phyloP scores from a whole-genome alignment of 805 yeast genomes.

The Saccharomycopsis fermentans region DNA sequence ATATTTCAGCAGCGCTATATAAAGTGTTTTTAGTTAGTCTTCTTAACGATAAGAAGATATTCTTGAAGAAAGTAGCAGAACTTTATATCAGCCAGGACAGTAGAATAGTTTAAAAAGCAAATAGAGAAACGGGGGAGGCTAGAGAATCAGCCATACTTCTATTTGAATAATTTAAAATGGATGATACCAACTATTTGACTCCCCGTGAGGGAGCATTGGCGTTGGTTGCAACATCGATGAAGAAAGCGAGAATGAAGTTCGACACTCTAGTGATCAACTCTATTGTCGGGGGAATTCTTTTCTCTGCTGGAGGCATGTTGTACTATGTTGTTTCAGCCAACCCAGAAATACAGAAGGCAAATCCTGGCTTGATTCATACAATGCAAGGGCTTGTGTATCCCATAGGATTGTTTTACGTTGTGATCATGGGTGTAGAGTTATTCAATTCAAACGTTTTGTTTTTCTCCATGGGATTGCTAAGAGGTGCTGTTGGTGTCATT shows the following conservation, averaged over 20 bases:
- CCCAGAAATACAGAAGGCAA: constrained; percentile 30
- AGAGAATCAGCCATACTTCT: too few relatives aligned
- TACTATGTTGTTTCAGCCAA: constrained; percentile 45
- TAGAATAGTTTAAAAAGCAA: too few relatives aligned
- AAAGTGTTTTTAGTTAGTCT: too few relatives aligned
- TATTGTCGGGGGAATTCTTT: constrained; percentile 58
- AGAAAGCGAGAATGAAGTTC: constrained; percentile 57
- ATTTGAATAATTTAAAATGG: constrained; percentile 22
- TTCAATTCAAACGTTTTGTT: constrained; percentile 67
- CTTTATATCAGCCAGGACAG: too few relatives aligned
- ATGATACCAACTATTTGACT: constrained; percentile 50
- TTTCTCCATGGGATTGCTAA: constrained; percentile 54
- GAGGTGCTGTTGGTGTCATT: constrained; percentile 59
- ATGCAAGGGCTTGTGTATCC: constrained; percentile 57
- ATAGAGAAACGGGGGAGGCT: too few relatives aligned
- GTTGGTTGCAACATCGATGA: constrained; percentile 78
- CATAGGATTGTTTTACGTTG: constrained; percentile 66
- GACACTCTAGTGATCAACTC: constrained; percentile 56
- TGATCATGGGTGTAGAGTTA: constrained; percentile 64
- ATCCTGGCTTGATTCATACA: constrained; percentile 44
- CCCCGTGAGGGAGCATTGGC: constrained; percentile 80
- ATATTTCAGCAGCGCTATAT: too few relatives aligned
- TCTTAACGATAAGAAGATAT: too few relatives aligned
- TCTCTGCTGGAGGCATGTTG: constrained; percentile 66
- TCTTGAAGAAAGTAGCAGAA: too few relatives aligned